These are phyloP conservation scores for Starmerella lactis-condensi DNA, from an alignment of 805 yeast genomes.

Conservation along the genomic window DNA sequence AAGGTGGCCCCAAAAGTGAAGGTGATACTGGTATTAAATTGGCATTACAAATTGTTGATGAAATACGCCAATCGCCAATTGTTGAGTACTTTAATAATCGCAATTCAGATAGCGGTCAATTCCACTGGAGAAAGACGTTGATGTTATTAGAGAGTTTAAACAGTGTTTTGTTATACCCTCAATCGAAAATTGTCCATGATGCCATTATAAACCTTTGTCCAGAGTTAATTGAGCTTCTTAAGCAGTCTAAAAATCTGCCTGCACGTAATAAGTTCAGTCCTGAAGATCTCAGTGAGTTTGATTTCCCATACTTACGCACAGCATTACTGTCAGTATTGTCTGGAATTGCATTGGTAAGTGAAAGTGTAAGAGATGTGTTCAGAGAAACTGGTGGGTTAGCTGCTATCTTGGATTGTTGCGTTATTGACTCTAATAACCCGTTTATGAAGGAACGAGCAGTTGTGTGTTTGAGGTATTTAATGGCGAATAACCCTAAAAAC, in stretches of 20 bases:
- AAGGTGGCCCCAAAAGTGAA: too few species aligned
- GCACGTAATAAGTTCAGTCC: too few species aligned
- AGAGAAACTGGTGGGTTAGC: constrained; percentile 52
- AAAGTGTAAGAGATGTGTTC: constrained; percentile 48
- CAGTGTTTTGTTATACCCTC: too few species aligned
- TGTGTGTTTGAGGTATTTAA: constrained; percentile 50
- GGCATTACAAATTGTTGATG: too few species aligned
- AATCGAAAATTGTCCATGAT: not conserved
- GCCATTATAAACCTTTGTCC: not conserved
- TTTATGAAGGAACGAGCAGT: constrained; percentile 60
- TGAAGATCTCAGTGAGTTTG: not conserved
- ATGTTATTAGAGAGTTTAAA: too few species aligned
- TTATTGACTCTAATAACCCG: constrained; percentile 77
- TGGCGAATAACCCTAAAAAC: constrained; percentile 46
- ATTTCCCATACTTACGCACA: not conserved
- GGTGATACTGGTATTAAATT: too few species aligned
- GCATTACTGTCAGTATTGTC: not conserved
- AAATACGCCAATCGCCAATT: too few species aligned
- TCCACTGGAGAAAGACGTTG: too few species aligned
- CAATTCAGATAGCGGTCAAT: too few species aligned
- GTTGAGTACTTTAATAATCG: too few species aligned
- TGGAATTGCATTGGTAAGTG: constrained; percentile 6
- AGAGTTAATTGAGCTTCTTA: constrained; percentile 1
- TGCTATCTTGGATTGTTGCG: constrained; percentile 57
- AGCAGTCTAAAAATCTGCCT: constrained; percentile 3